phyloP scores from a whole-genome alignment of 352 stramenopile species.

The Globisporangium paddicum region DNA sequence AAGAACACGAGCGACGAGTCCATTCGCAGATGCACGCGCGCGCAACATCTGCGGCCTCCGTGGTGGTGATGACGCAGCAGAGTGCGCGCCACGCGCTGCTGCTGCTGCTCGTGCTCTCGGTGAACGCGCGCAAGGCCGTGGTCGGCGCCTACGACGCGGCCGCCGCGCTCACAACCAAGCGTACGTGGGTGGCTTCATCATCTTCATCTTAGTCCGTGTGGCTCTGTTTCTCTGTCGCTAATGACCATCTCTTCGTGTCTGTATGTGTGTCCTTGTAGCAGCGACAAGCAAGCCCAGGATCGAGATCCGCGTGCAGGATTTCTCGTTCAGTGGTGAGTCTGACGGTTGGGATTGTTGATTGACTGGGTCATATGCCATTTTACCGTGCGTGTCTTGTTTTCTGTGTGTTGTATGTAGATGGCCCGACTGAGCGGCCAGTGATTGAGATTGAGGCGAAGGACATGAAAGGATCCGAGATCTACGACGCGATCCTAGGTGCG shows the following conservation, averaged over 20 bases:
- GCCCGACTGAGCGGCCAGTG: conserved; percentile 27
- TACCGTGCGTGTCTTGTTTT: background rate
- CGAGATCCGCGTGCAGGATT: conserved; percentile 14
- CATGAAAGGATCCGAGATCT: conserved; percentile 46
- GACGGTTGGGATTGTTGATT: background rate
- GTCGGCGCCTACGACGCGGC: conserved; percentile 18
- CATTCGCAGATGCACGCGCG: background rate
- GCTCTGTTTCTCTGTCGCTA: background rate
- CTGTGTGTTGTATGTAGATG: conserved; percentile 27
- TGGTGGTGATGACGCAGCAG: background rate
- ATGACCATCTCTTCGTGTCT: background rate
- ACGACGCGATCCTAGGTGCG: conserved; percentile 37
- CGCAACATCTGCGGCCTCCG: background rate
- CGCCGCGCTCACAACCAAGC: conserved; percentile 9
- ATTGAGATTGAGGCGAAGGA: conserved; percentile 50
- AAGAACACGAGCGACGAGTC: background rate
- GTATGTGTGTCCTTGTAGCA: conserved; percentile 6
- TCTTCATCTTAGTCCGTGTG: background rate
- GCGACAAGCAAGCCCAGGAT: conserved; percentile 14
- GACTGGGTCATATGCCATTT: conserved; percentile 1
- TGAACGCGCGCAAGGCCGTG: conserved; percentile 20
- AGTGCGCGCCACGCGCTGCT: conserved; percentile 20
- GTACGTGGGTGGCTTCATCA: background rate
- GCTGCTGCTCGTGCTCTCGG: conserved; percentile 24
- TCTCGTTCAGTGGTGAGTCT: conserved; percentile 16